phyloP scores from a whole-genome alignment of 257 asterid species.

The Cordia subcordata region DNA sequence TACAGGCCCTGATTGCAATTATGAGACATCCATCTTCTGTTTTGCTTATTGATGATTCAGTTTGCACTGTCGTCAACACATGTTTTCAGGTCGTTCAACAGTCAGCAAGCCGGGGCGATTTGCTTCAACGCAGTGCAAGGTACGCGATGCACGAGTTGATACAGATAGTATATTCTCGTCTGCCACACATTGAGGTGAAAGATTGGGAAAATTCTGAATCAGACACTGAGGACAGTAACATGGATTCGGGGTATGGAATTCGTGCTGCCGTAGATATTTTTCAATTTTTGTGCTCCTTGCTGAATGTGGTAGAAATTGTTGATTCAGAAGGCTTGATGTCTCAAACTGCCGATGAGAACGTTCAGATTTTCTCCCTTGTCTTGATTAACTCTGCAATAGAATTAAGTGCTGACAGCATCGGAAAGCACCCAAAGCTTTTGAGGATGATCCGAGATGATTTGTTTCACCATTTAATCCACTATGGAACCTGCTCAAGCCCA shows the following conservation, averaged over 20 bases:
- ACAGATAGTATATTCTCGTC: conserved; percentile 55
- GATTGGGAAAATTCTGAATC: conserved; percentile 88
- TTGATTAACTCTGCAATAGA: conserved; percentile 78
- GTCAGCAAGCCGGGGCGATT: conserved; percentile 59
- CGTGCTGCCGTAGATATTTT: conserved; percentile 77
- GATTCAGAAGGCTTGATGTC: conserved; percentile 48
- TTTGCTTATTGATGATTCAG: conserved; percentile 68
- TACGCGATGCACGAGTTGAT: conserved; percentile 82
- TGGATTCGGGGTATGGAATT: conserved; percentile 74
- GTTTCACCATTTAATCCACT: conserved; percentile 81
- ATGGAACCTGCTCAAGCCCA: conserved; percentile 67
- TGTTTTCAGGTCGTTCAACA: conserved; percentile 93
- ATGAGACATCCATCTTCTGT: conserved; percentile 66
- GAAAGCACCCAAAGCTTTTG: conserved; percentile 79
- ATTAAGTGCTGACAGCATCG: conserved; percentile 84
- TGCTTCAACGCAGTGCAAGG: conserved; percentile 81
- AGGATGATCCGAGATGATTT: conserved; percentile 90
- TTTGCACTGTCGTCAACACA: conserved; percentile 77
- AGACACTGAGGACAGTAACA: conserved; percentile 65
- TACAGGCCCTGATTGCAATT: conserved; percentile 57
- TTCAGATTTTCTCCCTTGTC: conserved; percentile 68
- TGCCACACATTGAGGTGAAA: conserved; percentile 71
- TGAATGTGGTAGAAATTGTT: conserved; percentile 65
- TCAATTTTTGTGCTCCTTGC: conserved; percentile 81
- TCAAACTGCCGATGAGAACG: conserved; percentile 56